phyloP scores from a whole-genome alignment of 768 basidiomycete species.

The Termitomyces heimii region DNA sequence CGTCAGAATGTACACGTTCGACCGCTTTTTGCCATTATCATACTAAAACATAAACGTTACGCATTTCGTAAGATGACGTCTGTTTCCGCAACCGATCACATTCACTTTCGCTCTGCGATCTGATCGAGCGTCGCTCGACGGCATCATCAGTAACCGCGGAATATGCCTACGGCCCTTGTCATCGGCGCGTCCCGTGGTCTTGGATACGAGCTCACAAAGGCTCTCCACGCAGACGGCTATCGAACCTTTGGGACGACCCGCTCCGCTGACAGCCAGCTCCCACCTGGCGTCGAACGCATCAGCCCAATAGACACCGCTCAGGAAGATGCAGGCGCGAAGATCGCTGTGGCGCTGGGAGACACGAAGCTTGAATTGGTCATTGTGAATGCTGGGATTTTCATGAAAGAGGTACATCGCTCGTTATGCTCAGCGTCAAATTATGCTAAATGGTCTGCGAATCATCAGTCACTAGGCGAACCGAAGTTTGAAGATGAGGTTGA shows the following conservation, averaged over 20 bases:
- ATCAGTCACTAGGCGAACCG: constrained; percentile 29
- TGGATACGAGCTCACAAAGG: constrained; percentile 30
- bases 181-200: constrained; percentile 41
- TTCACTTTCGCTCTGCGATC: too few relatives aligned
- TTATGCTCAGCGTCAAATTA: too few relatives aligned
- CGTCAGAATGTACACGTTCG: too few relatives aligned
- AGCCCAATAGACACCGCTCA: constrained; percentile 27
- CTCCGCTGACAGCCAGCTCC: constrained; percentile 20
- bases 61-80: too few relatives aligned
- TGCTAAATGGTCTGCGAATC: too few relatives aligned
- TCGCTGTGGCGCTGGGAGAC: constrained; percentile 27
- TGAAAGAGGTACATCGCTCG: constrained; percentile 26
- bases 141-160: too few relatives aligned
- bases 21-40: too few relatives aligned
- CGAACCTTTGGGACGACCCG: constrained; percentile 35
- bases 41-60: too few relatives aligned
- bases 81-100: too few relatives aligned
- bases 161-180: constrained; percentile 26
- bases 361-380: constrained; percentile 27
- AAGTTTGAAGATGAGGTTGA: constrained; percentile 32
- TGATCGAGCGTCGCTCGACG: too few relatives aligned
- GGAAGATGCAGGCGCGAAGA: constrained; percentile 26
- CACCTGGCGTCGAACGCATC: constrained; percentile 28
- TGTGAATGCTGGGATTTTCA: constrained; percentile 33
- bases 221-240: constrained; percentile 17